A percentile compares a stretch with the other conserved stretches of the same genome.
Conservation (phyloP, 495 filamentous ascomycete species). For the Achaetomiella virescens region DNA sequence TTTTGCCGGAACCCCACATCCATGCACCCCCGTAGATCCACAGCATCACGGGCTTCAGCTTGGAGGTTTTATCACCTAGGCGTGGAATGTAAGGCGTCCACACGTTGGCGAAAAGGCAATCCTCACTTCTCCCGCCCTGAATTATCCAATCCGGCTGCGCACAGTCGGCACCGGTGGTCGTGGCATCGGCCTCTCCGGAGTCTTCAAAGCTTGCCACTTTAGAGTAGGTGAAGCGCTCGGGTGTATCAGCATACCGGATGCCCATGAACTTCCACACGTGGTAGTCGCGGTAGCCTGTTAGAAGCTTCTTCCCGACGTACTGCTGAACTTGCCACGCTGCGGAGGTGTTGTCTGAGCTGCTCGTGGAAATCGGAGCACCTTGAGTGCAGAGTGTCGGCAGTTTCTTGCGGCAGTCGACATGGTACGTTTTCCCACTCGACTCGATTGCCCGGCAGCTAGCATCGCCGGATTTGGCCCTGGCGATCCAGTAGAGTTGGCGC, state of each 20-base stretch:
- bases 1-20: conserved; percentile 30
- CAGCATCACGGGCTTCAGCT: conserved; percentile 35
- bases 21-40: conserved; percentile 36
- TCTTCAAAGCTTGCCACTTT: conserved; percentile 19
- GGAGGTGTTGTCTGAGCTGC: conserved; percentile 22
- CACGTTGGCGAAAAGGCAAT: conserved; percentile 39
- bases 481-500: conserved; percentile 34
- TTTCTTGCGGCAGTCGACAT: conserved; percentile 15
- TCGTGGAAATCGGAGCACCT: conserved; percentile 29
- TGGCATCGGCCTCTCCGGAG: conserved; percentile 17
- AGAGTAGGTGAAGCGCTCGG: conserved; percentile 35
- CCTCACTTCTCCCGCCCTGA: conserved; percentile 25
- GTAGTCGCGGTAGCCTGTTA: conserved; percentile 36
- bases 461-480: conserved; percentile 15
- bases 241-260: conserved; percentile 34
- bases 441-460: conserved; percentile 24
- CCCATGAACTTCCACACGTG: conserved; percentile 38
- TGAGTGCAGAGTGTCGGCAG: conserved; percentile 35
- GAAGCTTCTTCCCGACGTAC: conserved; percentile 22
- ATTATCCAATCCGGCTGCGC: conserved; percentile 28
- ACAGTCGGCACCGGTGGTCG: conserved; percentile 27
- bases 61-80: background rate
- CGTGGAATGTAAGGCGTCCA: conserved; percentile 35
- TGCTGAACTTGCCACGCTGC: conserved; percentile 30
- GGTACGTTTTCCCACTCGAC: conserved; percentile 19